Base-by-base conservation (phyloP, 208 protist genomes). In the Jaenimonas drosophilae region DNA sequence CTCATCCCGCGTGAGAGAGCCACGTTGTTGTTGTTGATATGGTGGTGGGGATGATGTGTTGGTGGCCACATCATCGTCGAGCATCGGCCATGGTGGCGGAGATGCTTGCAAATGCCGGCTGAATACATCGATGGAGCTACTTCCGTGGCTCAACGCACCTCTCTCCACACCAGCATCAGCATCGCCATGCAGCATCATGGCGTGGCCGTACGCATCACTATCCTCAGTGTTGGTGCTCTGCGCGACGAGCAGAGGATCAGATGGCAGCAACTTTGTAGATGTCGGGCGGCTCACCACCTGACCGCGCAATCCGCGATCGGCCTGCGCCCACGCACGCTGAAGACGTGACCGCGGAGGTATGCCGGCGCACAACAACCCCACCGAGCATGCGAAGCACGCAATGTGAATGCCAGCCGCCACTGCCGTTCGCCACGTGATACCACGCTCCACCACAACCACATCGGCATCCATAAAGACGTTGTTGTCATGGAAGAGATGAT, bases 301-400 rank as follows among this genome's bases (percentile, higher is more conserved):
- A 7, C 7, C 11, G 17, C 11, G 38, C 14, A 19, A 12, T 23
- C 9, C 38, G 38, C 63, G 60, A 27, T 84, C 75, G 0, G 62
- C 56, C 46, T 82, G 69, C 4, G 60, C 62, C 67, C 71, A 84
- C 14, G 80, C 75, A 17, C 60, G 59, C 31, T 75, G 65, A 49
- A 84, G 59, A 26, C 60, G 67, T 1, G 38, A 53, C 9, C 80
- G 66, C 19, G 57, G 65, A 3, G 57, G 46, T 4, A 77, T 58
- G 21, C 72, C 71, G 38, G 77, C 56, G 28, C 58, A 70, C 12
- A 76, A 25, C 39, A 74, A 66, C 3, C 49, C 68, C n/a, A 71
- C 42, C 2, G 72, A 83, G 5, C 54, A 33, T 14, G 71, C 58
- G 28, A 80, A 59, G 37, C 54, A 70, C 14, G 62, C 30, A 4